phyloP scores from a whole-genome alignment of 2,329 filamentous ascomycete genomes.

The Atkinsonella hypoxylon region DNA sequence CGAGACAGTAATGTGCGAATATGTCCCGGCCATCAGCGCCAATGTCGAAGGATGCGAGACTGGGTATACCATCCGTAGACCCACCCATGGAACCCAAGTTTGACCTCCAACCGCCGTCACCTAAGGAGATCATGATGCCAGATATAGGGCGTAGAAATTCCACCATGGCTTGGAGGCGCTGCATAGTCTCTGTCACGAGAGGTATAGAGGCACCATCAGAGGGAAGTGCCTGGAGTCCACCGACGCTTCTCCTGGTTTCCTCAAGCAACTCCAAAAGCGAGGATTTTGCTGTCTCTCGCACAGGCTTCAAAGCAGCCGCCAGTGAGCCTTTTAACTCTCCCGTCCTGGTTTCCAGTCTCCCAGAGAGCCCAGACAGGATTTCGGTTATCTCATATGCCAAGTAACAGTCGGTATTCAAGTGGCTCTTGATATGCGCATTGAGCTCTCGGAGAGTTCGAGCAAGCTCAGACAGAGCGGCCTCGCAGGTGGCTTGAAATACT shows the following conservation, averaged over 20 bases:
- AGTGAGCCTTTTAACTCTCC: constrained; percentile 77
- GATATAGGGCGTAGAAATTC: constrained; percentile 76
- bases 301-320: constrained; percentile 74
- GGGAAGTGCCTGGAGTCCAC: constrained; percentile 55
- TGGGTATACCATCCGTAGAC: constrained; percentile 53
- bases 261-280: constrained; percentile 76
- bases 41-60: constrained; percentile 71
- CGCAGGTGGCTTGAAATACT: constrained; percentile 69
- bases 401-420: constrained; percentile 84
- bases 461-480: constrained; percentile 67
- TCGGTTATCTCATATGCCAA: constrained; percentile 92
- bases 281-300: constrained; percentile 81
- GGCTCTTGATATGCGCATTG: constrained; percentile 77
- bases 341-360: constrained; percentile 67
- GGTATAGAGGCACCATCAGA: constrained; percentile 67
- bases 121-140: constrained; percentile 82
- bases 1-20: constrained; percentile 78
- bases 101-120: constrained; percentile 80
- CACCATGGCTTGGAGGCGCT: constrained; percentile 74
- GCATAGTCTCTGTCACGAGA: constrained; percentile 74
- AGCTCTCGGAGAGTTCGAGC: constrained; percentile 77
- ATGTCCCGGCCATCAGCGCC: constrained; percentile 79
- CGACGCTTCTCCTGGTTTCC: constrained; percentile 63
- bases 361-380: constrained; percentile 69
- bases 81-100: constrained; percentile 37